Conservation (phyloP, 805 yeast genomes). For the Metschnikowia dekortorum region DNA sequence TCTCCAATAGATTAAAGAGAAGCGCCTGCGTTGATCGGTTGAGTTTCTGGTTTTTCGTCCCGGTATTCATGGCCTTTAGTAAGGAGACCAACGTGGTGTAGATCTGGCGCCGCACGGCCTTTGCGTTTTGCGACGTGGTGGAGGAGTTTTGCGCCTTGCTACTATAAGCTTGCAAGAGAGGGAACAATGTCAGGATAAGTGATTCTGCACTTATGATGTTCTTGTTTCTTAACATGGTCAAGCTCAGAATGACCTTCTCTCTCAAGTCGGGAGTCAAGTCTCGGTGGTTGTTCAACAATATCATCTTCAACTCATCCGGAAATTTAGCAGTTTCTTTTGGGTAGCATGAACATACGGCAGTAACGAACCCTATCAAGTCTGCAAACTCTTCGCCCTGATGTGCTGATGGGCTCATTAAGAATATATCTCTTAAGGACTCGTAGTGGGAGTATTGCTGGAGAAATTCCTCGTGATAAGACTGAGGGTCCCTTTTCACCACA, state of each 20-base stretch:
- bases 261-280: conserved; percentile 79
- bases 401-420: conserved; percentile 59
- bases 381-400: conserved; percentile 50
- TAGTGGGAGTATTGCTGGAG: conserved; percentile 89
- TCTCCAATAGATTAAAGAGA: conserved; percentile 79
- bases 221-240: conserved; percentile 87
- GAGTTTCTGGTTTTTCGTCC: conserved; percentile 84
- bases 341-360: conserved; percentile 87
- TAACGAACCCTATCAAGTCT: conserved; percentile 83
- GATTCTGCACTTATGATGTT: conserved; percentile 73
- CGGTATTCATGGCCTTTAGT: conserved; percentile 77
- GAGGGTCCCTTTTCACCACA: conserved; percentile 89
- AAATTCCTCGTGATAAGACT: conserved; percentile 91
- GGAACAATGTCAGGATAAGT: conserved; percentile 83
- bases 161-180: conserved; percentile 66
- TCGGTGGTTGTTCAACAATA: conserved; percentile 72
- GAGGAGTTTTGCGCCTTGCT: conserved; percentile 32
- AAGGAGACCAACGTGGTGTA: conserved; percentile 75
- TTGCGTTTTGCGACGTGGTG: conserved; percentile 59
- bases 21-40: conserved; percentile 90
- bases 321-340: conserved; percentile 83
- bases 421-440: conserved; percentile 84
- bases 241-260: conserved; percentile 85
- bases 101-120: conserved; percentile 75
- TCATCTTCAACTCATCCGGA: conserved; percentile 71